Evolutionary conservation across 768 basidiomycete genomes (phyloP).

Genomic region (Mycena epipterygia): DNA sequence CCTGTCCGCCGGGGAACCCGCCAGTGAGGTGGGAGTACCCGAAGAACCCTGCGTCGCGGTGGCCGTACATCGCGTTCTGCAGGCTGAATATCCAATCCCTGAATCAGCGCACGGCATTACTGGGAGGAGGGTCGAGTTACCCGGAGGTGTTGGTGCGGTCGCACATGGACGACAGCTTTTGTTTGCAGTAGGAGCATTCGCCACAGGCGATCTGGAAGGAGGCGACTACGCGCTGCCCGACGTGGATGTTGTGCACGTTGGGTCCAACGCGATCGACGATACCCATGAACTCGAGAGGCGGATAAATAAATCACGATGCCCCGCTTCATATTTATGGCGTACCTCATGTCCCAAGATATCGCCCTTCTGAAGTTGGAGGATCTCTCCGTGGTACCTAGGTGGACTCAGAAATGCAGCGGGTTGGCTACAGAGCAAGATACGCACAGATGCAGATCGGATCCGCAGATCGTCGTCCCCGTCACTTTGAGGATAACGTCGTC

Average conservation of each 20-base stretch:
- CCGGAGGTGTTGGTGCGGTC: conserved; percentile 78
- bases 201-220: conserved; percentile 87
- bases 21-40: conserved; percentile 81
- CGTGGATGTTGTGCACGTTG: conserved; percentile 68
- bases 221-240: conserved; percentile 82
- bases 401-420: background rate
- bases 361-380: conserved; percentile 75
- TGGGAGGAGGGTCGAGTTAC: conserved; percentile 49
- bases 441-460: conserved; percentile 72
- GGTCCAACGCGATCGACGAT: conserved; percentile 75
- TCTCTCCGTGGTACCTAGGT: conserved; percentile 74
- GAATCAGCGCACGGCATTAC: background rate
- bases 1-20: conserved; percentile 81
- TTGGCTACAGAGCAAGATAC: conserved; percentile 1
- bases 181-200: conserved; percentile 77
- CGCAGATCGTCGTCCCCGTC: conserved; percentile 83
- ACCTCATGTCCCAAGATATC: conserved; percentile 85
- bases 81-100: conserved; percentile 52
- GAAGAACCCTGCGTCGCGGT: conserved; percentile 79
- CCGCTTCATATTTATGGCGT: conserved; percentile 19
- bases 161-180: conserved; percentile 81
- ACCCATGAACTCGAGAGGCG: conserved; percentile 82
- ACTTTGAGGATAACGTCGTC: conserved; percentile 83
- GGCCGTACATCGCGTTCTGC: conserved; percentile 72
- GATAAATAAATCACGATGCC: background rate